Conservation (phyloP, 2,329 filamentous ascomycete species). For the Fusarium sp. region DNA sequence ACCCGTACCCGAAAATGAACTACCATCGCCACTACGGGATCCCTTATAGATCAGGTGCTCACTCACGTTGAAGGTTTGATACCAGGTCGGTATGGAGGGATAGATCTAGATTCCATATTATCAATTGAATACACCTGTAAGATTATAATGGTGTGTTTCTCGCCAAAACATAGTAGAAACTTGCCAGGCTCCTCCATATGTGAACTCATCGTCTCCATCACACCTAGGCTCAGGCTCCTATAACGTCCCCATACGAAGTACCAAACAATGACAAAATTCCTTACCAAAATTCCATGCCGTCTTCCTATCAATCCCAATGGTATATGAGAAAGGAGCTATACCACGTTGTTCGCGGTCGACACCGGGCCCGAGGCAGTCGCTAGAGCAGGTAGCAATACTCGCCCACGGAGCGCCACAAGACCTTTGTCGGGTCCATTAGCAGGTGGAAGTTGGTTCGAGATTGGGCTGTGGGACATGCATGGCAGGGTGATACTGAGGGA, state of each 20-base stretch:
- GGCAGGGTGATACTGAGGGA: no score
- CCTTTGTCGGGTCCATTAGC: no score
- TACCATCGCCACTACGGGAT: slow-evolving; percentile 65
- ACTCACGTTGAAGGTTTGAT: not conserved
- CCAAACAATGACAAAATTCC: slow-evolving; percentile 67
- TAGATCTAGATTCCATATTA: not conserved
- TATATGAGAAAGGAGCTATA: slow-evolving; percentile 65
- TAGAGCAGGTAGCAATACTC: slow-evolving; percentile 59
- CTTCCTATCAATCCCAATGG: slow-evolving; percentile 61
- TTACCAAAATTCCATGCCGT: slow-evolving; percentile 66
- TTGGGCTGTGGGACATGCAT: no score
- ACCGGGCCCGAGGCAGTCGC: slow-evolving; percentile 60
- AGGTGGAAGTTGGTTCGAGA: no score
- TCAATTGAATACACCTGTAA: not conserved
- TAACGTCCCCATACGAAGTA: slow-evolving; percentile 56
- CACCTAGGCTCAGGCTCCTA: slow-evolving; percentile 42
- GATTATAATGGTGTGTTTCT: not conserved
- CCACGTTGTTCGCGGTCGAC: slow-evolving; percentile 67
- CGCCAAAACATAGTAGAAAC: not conserved
- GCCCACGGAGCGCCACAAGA: slow-evolving; percentile 22
- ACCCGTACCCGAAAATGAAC: slow-evolving; percentile 78
- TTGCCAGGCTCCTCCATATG: not conserved
- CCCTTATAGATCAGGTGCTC: not conserved
- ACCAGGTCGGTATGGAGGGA: not conserved
- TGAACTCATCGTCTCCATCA: not conserved